Base-by-base conservation (phyloP, 2,329 filamentous ascomycete genomes). In the Sordariomycetes sp. region DNA sequence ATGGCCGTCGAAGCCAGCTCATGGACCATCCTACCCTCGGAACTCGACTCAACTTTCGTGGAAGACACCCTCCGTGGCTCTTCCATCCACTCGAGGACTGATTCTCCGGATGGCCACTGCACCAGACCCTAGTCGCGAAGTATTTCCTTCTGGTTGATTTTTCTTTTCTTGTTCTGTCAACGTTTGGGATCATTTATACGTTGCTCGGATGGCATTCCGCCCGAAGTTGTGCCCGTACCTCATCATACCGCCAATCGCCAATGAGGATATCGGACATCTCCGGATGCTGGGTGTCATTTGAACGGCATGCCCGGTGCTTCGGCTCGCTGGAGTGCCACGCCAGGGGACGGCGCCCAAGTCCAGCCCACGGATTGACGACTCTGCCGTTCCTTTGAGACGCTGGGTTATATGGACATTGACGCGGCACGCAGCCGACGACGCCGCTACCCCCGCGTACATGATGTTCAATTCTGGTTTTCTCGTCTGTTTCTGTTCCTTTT, bases 251-350 rank as follows among this genome's bases (percentile, higher is more conserved):
- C 46, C 46, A 50, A 50, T 24, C 22, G 22, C 46, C 46, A 50
- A 50, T 22, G 46, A 50, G 46, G 6, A 24, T n/a, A 22, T 12
- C 22, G 46, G n/a, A 20, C 37, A 14, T 16, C 20, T 24, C 22
- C 46, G 46, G 46, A 8, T 22, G 12, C n/a, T 20, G 20, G 46
- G 22, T 25, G 28, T 52, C 55, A 28, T 40, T 43, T 34, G 55
- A 57, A 57, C 55, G 55, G 55, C 55, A 57, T 53, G 55, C 48
- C 55, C 55, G 32, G 55, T 57, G 22, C 32, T 52, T 57, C 54
- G 24, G 51, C 18, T 16, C 25, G 51, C 51, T 53, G 51, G 32
- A 32, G 51, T 53, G 25, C 51, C 51, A 50, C 46, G 46, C 46
- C 20, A 22, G 5, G 4, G 20, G 46, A 20, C 46, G 20, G n/a